Evolutionary conservation across 176 grass and related monocot genomes (phyloP).

Genomic region (Rhipidocladum racemiflorum): DNA sequence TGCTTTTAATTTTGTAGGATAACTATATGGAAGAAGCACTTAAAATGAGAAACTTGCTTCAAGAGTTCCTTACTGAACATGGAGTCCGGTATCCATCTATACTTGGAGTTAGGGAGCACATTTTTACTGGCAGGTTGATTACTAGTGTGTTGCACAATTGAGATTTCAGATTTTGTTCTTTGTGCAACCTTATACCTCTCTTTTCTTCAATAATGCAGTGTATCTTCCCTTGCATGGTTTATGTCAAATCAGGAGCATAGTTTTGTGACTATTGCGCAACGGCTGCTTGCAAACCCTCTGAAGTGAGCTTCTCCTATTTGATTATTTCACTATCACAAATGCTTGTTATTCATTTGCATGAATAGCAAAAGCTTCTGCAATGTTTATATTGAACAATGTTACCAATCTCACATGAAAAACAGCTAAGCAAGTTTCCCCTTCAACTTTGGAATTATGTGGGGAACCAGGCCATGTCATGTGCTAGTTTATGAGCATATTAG

Average conservation of each 20-base stretch:
- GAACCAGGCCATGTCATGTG: not conserved
- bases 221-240: slow-evolving; percentile 98
- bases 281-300: slow-evolving; percentile 79
- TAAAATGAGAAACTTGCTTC: slow-evolving; percentile 96
- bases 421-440: not conserved
- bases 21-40: slow-evolving; percentile 98
- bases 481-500: not conserved
- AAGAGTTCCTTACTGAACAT: slow-evolving; percentile 81
- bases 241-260: slow-evolving; percentile 98
- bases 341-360: not conserved
- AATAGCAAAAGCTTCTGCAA: not conserved
- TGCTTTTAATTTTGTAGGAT: slow-evolving; percentile 54
- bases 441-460: not conserved
- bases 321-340: not conserved
- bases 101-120: slow-evolving; percentile 94
- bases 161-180: slow-evolving; percentile 26
- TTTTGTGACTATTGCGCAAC: slow-evolving; percentile 96
- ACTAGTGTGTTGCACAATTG: slow-evolving; percentile 9
- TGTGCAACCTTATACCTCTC: slow-evolving; percentile 30
- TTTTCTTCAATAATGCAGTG: slow-evolving; percentile 52
- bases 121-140: slow-evolving; percentile 90
- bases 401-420: not conserved
- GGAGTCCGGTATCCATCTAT: slow-evolving; percentile 74
- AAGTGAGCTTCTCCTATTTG: slow-evolving; percentile 43
- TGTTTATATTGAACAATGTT: not conserved